Conservation (phyloP, 2,329 filamentous ascomycete species). For the Ophiocordyceps unilateralis region DNA sequence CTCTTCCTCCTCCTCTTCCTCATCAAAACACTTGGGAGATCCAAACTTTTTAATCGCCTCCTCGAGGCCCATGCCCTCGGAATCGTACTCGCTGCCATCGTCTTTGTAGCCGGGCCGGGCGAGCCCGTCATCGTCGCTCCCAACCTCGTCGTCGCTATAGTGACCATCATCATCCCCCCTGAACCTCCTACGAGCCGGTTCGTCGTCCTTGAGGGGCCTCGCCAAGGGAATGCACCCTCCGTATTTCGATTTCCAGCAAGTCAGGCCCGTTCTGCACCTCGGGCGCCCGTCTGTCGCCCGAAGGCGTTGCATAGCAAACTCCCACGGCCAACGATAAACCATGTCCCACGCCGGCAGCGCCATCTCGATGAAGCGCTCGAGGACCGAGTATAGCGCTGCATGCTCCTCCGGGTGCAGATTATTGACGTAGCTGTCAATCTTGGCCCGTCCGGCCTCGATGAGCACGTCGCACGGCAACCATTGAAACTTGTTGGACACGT, state of each 20-base stretch:
- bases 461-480: slow-evolving; percentile 33
- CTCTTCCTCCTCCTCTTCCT: background rate
- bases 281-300: slow-evolving; percentile 1
- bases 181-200: slow-evolving; percentile 2
- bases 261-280: slow-evolving; percentile 6
- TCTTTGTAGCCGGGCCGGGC: too few relatives aligned
- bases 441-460: slow-evolving; percentile 17
- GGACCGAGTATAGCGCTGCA: slow-evolving; percentile 18
- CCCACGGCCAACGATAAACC: slow-evolving; percentile 13
- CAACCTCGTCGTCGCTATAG: background rate
- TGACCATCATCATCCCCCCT: background rate
- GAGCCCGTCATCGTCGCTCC: too few relatives aligned
- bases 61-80: too few relatives aligned
- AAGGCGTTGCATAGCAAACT: slow-evolving; percentile 12
- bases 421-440: slow-evolving; percentile 34
- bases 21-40: too few relatives aligned
- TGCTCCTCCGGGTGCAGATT: slow-evolving; percentile 29
- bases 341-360: slow-evolving; percentile 28
- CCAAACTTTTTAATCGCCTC: too few relatives aligned
- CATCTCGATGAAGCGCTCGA: slow-evolving; percentile 23
- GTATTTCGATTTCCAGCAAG: slow-evolving; percentile 3
- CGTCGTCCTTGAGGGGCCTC: slow-evolving; percentile 10
- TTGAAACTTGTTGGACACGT: slow-evolving; percentile 13
- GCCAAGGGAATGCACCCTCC: slow-evolving; percentile 4
- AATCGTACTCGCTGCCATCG: background rate